Percentiles rank a stretch among this genome's conserved stretches.
These are phyloP conservation scores for Zygoascus sp. DNA, from an alignment of 1,139 yeast species.

Conservation along the genomic window DNA sequence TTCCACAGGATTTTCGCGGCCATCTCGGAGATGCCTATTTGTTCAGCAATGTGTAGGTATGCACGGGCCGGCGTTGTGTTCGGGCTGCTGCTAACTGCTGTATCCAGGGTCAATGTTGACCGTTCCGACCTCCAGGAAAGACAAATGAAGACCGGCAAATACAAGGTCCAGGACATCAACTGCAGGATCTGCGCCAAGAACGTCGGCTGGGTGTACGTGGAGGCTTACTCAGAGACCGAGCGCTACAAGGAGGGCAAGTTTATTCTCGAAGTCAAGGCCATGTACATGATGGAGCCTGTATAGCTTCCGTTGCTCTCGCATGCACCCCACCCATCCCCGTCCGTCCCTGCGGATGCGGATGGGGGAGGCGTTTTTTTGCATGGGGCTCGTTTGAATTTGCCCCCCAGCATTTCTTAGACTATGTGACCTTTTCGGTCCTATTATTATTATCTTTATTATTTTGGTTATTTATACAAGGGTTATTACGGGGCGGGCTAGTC, in stretches of 20 bases:
- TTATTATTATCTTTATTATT: no score
- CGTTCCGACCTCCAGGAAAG: conserved; percentile 36
- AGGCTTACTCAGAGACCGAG: conserved; percentile 52
- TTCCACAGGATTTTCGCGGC: conserved; percentile 39
- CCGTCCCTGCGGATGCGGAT: background rate
- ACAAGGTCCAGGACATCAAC: conserved; percentile 55
- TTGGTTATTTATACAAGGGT: no score
- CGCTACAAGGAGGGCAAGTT: conserved; percentile 73
- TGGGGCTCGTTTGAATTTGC: no score
- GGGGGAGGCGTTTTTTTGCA: no score
- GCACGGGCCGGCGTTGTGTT: background rate
- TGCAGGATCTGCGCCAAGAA: conserved; percentile 62
- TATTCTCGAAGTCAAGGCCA: conserved; percentile 53
- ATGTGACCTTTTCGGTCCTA: no score
- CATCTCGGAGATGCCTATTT: conserved; percentile 40
- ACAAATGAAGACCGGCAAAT: conserved; percentile 67
- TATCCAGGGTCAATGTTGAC: conserved; percentile 39
- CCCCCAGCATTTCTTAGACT: no score
- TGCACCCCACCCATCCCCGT: background rate
- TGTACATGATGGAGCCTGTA: conserved; percentile 13
- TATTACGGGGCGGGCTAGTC: no score
- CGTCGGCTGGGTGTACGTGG: conserved; percentile 77
- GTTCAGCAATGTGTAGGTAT: conserved; percentile 36
- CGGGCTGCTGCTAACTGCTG: conserved; percentile 1
- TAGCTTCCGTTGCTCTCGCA: background rate